Conservation (phyloP, 345 rosid genomes). For the Heritiera fomes region DNA sequence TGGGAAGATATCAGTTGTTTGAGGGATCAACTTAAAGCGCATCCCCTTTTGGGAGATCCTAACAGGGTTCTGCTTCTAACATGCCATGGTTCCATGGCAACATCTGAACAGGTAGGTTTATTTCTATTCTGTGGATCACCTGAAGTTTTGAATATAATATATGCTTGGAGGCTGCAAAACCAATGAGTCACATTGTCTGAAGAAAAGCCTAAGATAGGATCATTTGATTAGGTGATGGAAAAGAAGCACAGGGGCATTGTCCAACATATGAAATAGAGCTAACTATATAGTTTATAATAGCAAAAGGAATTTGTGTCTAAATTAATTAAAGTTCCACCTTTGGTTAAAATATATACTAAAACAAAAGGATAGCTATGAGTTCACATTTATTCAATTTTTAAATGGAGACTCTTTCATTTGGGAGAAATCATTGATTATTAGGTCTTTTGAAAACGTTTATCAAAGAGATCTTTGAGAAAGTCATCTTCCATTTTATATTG, state of each 20-base stretch:
- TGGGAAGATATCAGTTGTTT: conserved; percentile 97
- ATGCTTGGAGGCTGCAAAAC: neutral
- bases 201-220: neutral
- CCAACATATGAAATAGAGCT: neutral
- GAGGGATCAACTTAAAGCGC: conserved; percentile 92
- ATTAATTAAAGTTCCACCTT: neutral
- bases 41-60: conserved; percentile 97
- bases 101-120: conserved; percentile 78
- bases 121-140: neutral
- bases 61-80: conserved; percentile 84
- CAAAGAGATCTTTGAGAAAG: neutral
- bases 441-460: neutral
- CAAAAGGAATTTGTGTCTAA: neutral
- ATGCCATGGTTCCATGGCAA: conserved; percentile 99
- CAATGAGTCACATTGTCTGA: neutral
- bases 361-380: neutral
- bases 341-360: neutral
- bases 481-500: neutral
- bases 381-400: too few relatives aligned
- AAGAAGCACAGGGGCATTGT: neutral
- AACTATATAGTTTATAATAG: neutral
- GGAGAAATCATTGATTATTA: too few relatives aligned
- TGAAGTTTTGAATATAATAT: neutral
- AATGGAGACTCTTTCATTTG: too few relatives aligned
- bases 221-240: neutral